phyloP scores from a whole-genome alignment of 2,329 filamentous ascomycete species.

The Ceratocystis papillata region DNA sequence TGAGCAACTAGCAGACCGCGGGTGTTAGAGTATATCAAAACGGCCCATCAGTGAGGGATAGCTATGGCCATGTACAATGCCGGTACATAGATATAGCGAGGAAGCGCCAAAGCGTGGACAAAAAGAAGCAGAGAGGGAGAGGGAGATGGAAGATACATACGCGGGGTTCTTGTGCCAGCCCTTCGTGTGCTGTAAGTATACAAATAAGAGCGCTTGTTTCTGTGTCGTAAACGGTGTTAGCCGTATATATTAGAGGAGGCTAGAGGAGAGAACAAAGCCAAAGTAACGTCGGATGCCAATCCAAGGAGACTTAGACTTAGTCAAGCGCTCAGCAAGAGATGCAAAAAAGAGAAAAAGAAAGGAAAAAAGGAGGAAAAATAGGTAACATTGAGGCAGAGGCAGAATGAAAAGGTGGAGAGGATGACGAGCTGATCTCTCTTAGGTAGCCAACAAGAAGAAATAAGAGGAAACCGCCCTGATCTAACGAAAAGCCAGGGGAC shows the following conservation, averaged over 20 bases:
- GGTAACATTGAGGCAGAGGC: background rate
- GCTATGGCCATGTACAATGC: background rate
- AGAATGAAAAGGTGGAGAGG: background rate
- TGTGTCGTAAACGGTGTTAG: background rate
- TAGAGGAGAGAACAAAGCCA: background rate
- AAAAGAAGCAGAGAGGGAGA: background rate
- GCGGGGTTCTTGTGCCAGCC: background rate
- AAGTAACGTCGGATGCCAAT: background rate
- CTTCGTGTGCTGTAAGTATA: constrained; percentile 12
- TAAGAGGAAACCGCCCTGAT: background rate
- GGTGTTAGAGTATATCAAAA: background rate
- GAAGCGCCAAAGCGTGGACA: constrained; percentile 1
- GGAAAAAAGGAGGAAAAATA: background rate
- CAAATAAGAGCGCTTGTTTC: constrained; percentile 12
- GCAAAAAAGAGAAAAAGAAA: background rate
- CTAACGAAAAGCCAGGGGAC: background rate
- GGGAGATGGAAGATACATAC: background rate
- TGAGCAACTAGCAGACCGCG: background rate
- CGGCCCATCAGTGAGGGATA: background rate
- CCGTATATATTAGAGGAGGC: too few relatives aligned
- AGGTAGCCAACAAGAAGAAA: background rate
- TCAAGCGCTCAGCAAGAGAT: background rate
- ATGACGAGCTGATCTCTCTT: background rate
- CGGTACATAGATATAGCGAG: background rate
- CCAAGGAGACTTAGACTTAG: background rate